Base-by-base conservation (phyloP, 1,284 basidiomycete species). In the Trametes sp. region DNA sequence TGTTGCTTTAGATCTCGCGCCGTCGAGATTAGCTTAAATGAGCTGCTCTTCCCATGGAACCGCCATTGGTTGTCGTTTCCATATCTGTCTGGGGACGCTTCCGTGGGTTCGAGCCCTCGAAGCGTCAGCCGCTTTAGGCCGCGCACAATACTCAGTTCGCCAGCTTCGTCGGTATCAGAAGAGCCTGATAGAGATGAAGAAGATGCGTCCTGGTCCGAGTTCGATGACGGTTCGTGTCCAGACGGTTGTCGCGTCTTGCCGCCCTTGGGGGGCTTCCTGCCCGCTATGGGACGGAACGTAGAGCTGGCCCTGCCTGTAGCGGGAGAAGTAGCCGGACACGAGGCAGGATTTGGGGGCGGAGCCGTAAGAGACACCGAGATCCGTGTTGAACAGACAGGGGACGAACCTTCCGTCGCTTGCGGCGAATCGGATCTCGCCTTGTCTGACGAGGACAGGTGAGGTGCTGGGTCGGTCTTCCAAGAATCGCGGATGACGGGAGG, bases 401-500 rank as follows among this genome's bases (percentile, higher is more conserved):
- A 62, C 31, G 64, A 66, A 38, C 36, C 59, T 41, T 66, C 62
- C 19, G 42, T 4, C 1, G 21, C 33, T 28, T 48, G 61, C 1
- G 64, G 66, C 11, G 63, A 63, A 45, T 54, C 42, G 38, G 65
- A 65, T 36, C 50, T 66, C 23, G 62, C 62, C 51, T 64, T 63
- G 50, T 67, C 63, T 4, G 66, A 48, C 61, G 69, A 45, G 67
- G 66, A 24, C 66, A 59, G 0, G 24, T 72, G 70, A n/a, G 70
- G 67, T 1, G 64, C 50, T 33, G 65, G 41, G 19, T 82, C 78
- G 29, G 71, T 74, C 69, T 87, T 92, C 87, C 93, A 95, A 5
- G 90, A 90, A 64, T 87, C 92, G 36, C 89, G 86, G 54, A 87
- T 67, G 6, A 93, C 79, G 0, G 83, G 81, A 1, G 90, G 88